Base-by-base conservation (phyloP, 345 rosid species). In the Arabis alpina region DNA sequence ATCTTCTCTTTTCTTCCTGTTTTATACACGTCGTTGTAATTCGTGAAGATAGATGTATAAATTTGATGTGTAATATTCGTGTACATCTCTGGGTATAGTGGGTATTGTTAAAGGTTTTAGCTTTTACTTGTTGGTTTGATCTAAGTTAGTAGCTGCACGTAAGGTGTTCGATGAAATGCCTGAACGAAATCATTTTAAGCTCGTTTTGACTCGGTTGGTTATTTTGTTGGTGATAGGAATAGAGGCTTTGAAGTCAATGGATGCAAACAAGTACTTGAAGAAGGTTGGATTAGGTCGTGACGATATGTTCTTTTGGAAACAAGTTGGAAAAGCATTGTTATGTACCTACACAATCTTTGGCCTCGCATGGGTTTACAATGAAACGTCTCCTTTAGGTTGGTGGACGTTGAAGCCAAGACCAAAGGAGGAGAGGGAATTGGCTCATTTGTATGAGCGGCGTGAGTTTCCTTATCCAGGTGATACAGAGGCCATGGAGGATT, bases 391-490 rank as follows among this genome's bases (percentile, higher is more conserved):
- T 0, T 81, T 91, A 2, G 95, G 98, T 13, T 94, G 96, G 97
- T 91, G 96, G 95, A 88, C 92, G 10, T 67, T 91, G 77, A 91
- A 82, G 87, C 96, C 97, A 0, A 82, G 79, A 72, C 93, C 93
- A 13, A 91, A 87, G 80, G 97, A 91, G 69, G 98, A 89, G 77
- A 78, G 62, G 23, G 92, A 89, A 53, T 51, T 87, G 44, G 93
- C 95, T 2, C 96, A 87, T 74, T 54, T 94, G 65, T 89, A 91
- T 34, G 97, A 91, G 76, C 78, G 93, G 56, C 76, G 81, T n/a
- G 82, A 87, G 66, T 91, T 82, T 68, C 93, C 98, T 5, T 91
- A 91, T 80, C 98, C 98, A 0, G 96, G 95, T 14, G 98, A 91
- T 57, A 62, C 73, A 14, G 92, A 83, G 50, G 98, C 96, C 5